phyloP scores from a whole-genome alignment of 1,284 basidiomycete genomes.

The Schizophyllum amplum region DNA sequence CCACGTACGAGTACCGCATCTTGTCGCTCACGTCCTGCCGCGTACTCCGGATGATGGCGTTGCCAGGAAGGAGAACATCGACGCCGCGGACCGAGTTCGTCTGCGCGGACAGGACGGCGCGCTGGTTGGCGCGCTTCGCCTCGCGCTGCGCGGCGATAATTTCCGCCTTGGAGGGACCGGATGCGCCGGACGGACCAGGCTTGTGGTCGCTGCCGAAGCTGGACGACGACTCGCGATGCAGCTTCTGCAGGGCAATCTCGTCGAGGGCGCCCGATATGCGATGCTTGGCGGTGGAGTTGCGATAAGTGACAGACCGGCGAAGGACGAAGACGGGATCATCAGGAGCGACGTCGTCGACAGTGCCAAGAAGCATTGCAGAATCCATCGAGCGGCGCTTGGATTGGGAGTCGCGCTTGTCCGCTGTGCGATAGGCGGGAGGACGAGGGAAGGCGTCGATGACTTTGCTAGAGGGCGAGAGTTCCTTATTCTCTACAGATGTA shows the following conservation, averaged over 20 bases:
- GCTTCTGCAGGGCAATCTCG: slow-evolving; percentile 63
- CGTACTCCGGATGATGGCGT: slow-evolving; percentile 79
- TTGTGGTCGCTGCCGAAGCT: slow-evolving; percentile 5
- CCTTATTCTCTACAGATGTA: slow-evolving; percentile 46
- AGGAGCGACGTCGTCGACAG: slow-evolving; percentile 64
- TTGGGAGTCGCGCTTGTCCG: slow-evolving; percentile 47
- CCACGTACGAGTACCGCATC: slow-evolving; percentile 88
- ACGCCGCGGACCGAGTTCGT: slow-evolving; percentile 79
- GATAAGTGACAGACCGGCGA: slow-evolving; percentile 67
- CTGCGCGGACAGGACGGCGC: slow-evolving; percentile 78
- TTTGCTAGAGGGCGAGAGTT: slow-evolving; percentile 69
- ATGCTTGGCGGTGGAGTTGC: slow-evolving; percentile 56
- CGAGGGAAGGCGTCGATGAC: slow-evolving; percentile 79
- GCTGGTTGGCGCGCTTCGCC: slow-evolving; percentile 77
- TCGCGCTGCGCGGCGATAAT: slow-evolving; percentile 91
- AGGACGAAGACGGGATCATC: slow-evolving; percentile 89
- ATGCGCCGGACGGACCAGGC: slow-evolving; percentile 47
- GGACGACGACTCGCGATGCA: slow-evolving; percentile 59
- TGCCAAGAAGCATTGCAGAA: slow-evolving; percentile 63
- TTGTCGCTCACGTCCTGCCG: slow-evolving; percentile 60
- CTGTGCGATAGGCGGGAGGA: slow-evolving; percentile 64
- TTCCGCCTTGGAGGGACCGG: slow-evolving; percentile 65
- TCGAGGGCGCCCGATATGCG: slow-evolving; percentile 66
- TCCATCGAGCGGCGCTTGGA: slow-evolving; percentile 86
- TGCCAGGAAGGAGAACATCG: slow-evolving; percentile 79